Conservation (phyloP, 192 early-diverging fungal species). For the Coemansia aciculifera region DNA sequence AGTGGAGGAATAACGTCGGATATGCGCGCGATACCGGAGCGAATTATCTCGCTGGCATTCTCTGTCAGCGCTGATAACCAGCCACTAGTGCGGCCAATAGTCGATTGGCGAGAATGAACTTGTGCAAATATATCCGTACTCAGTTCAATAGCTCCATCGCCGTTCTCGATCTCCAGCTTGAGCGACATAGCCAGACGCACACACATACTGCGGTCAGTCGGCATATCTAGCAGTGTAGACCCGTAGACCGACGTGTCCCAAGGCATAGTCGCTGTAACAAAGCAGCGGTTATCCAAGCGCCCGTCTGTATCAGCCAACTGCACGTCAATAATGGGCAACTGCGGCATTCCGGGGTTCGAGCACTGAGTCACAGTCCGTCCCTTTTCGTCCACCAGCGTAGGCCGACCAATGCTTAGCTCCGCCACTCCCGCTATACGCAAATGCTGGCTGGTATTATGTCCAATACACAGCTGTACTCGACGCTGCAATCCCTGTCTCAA, state of each 20-base stretch:
- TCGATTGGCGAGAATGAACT: slow-evolving; percentile 57
- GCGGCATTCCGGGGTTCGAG: background rate
- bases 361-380: slow-evolving; percentile 34
- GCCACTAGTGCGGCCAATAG: slow-evolving; percentile 9
- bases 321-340: slow-evolving; percentile 46
- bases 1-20: slow-evolving; percentile 7
- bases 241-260: slow-evolving; percentile 81
- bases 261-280: slow-evolving; percentile 57
- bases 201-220: slow-evolving; percentile 61
- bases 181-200: slow-evolving; percentile 62
- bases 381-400: slow-evolving; percentile 60
- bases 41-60: slow-evolving; percentile 15
- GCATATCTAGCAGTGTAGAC: slow-evolving; percentile 62
- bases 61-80: slow-evolving; percentile 23
- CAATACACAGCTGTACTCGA: slow-evolving; percentile 63
- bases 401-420: slow-evolving; percentile 24
- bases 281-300: slow-evolving; percentile 64
- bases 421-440: slow-evolving; percentile 53
- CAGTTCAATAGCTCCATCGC: slow-evolving; percentile 58
- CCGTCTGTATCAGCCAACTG: slow-evolving; percentile 48
- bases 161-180: slow-evolving; percentile 60
- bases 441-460: slow-evolving; percentile 67
- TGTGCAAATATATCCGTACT: slow-evolving; percentile 62
- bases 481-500: slow-evolving; percentile 77
- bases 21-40: background rate